These are phyloP conservation scores for Camellia japonica DNA, from an alignment of 148 eudicot species.

Conservation along the genomic window DNA sequence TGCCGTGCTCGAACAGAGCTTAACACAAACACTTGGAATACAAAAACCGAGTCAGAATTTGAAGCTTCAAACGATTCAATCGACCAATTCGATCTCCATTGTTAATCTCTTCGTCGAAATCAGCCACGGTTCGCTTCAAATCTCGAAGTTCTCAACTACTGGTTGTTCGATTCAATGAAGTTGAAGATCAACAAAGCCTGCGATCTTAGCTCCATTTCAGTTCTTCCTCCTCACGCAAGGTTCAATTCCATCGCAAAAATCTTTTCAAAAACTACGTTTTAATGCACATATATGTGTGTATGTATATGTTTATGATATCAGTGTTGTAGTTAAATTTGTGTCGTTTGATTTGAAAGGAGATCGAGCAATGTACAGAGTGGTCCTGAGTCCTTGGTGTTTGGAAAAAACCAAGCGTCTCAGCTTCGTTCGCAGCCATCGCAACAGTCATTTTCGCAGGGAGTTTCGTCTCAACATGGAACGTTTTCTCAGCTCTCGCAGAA, in stretches of 20 bases:
- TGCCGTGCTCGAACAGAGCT: not conserved
- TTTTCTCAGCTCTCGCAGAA: constrained; percentile 86
- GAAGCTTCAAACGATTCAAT: not conserved
- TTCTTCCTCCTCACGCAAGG: constrained; percentile 90
- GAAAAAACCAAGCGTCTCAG: constrained; percentile 41
- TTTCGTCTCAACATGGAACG: constrained; percentile 75
- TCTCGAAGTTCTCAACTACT: too few species aligned
- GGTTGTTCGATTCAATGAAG: constrained; percentile 42
- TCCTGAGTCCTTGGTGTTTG: constrained; percentile 40
- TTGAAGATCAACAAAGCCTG: constrained; percentile 91
- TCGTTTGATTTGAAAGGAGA: constrained; percentile 39
- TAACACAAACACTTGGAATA: not conserved
- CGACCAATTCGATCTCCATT: not conserved
- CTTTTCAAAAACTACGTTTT: not conserved
- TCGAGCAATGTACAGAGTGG: constrained; percentile 33
- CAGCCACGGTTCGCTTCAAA: constrained; percentile 10
- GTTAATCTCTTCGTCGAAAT: not conserved
- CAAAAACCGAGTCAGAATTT: not conserved
- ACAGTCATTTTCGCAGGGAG: constrained; percentile 82
- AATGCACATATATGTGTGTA: too few species aligned
- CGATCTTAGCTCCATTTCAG: constrained; percentile 94
- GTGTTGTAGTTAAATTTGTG: not conserved
- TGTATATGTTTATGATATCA: not conserved
- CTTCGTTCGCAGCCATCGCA: constrained; percentile 63
- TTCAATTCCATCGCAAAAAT: constrained; percentile 15